These are phyloP conservation scores for Proliferodiscus dingleyae DNA, from an alignment of 2,329 filamentous ascomycete genomes.

Conservation along the genomic window DNA sequence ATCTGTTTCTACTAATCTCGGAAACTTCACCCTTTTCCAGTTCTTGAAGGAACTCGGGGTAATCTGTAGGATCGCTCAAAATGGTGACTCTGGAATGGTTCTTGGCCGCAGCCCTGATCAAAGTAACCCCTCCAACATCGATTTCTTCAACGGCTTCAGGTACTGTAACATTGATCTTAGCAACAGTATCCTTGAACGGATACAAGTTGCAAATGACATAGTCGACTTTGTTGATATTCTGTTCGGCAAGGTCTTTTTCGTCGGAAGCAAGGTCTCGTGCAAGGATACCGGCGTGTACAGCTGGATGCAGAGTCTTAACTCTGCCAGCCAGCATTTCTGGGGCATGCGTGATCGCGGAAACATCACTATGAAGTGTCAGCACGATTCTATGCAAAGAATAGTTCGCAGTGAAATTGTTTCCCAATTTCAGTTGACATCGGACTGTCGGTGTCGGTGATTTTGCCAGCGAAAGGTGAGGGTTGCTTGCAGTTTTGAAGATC, in stretches of 20 bases:
- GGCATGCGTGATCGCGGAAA: constrained; percentile 93
- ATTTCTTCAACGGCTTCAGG: constrained; percentile 98
- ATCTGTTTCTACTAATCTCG: constrained; percentile 77
- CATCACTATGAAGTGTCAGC: constrained; percentile 58
- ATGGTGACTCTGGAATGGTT: constrained; percentile 96
- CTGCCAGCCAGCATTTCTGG: constrained; percentile 93
- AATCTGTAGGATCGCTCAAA: constrained; percentile 89
- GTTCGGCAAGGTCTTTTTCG: constrained; percentile 91
- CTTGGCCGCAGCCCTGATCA: constrained; percentile 94
- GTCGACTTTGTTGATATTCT: constrained; percentile 93
- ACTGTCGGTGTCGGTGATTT: no score
- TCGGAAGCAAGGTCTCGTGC: constrained; percentile 91
- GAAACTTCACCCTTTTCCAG: constrained; percentile 82
- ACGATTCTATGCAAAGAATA: no score
- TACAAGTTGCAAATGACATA: constrained; percentile 98
- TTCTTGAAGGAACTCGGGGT: constrained; percentile 88
- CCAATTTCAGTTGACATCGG: no score
- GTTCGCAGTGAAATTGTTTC: no score
- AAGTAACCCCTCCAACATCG: constrained; percentile 94
- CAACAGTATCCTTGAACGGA: constrained; percentile 97
- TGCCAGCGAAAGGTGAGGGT: no score
- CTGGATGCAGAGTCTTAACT: constrained; percentile 95
- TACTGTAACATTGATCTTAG: constrained; percentile 95
- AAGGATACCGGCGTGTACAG: constrained; percentile 75
- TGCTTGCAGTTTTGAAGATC: no score